Base-by-base conservation (phyloP, 2,329 filamentous ascomycete genomes). In the Penicillium sp. region DNA sequence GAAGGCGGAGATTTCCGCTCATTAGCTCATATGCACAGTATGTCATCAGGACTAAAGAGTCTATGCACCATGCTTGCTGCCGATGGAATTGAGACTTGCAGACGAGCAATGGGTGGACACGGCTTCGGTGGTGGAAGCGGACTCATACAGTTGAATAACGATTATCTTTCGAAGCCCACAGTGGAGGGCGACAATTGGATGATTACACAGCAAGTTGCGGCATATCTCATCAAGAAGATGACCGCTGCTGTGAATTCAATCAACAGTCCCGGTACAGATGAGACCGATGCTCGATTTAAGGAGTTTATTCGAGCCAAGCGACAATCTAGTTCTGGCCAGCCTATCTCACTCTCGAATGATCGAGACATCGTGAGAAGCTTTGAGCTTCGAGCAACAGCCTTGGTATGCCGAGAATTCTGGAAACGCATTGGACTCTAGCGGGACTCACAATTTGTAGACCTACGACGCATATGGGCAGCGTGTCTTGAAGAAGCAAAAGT, bases 131-230 rank as follows among this genome's bases (percentile, higher is more conserved):
- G 81, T 19, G 80, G 79, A 1, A 84, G 81, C 66, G 83, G 83
- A 1, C 76, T 84, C 35, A 80, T 84, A 11, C 80, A 82, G 33
- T 72, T 84, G 40, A 83, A 84, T 65, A 66, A 66, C 43, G 68
- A 70, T 19, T 70, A 70, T 35, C 38, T 69, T 3, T 69, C 81
- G 2, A 84, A 84, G 67, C 82, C 81, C 0, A 85, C 82, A 0
- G 83, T 85, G 2, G 82, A 85, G 64, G 83, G 83, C 1, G 83
- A 84, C 66, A 85, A 85, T 58, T 84, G 82, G 81, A 84, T 84
- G 82, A 84, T 85, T 43, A 84, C 81, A 0, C 82, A 84, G 60
- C 82, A 85, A 69, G 80, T 81, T 3, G 80, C 65, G 6, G 62
- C 62, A 0, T 67, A 66, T 60, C 68, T 85, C 26, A 82, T 85